phyloP scores from a whole-genome alignment of 306 rosid genomes.

The Cucumis melo region DNA sequence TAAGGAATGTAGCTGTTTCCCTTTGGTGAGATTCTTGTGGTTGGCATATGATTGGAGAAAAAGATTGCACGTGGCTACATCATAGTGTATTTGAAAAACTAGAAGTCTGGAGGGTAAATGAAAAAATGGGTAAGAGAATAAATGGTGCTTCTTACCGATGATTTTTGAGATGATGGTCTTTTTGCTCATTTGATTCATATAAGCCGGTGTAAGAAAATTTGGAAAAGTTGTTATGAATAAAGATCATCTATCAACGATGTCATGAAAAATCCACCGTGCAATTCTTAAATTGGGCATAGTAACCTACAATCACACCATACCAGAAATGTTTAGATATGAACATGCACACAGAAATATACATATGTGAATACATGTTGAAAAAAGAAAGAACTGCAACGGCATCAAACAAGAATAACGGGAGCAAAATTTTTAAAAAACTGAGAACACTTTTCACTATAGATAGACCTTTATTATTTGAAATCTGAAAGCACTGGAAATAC shows the following conservation, averaged over 20 bases:
- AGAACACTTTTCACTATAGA: not conserved
- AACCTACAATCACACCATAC: not conserved
- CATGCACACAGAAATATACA: not conserved
- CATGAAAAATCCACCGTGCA: not conserved
- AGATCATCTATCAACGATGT: not conserved
- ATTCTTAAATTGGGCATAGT: not conserved
- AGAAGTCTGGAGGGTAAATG: slow-evolving; percentile 11
- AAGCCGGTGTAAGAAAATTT: not conserved
- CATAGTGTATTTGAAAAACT: slow-evolving; percentile 1
- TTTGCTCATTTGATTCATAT: slow-evolving; percentile 16
- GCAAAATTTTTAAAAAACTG: not conserved
- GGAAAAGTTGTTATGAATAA: not conserved
- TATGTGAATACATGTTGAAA: not conserved
- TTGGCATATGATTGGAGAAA: slow-evolving; percentile 52
- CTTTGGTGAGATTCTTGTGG: slow-evolving; percentile 28
- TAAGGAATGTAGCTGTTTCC: slow-evolving; percentile 42
- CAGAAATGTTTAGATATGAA: not conserved
- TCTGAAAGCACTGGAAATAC: not conserved
- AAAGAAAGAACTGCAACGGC: slow-evolving; percentile 3
- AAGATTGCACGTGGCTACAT: slow-evolving; percentile 34
- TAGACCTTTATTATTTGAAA: not conserved
- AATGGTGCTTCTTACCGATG: slow-evolving; percentile 7
- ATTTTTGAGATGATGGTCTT: slow-evolving; percentile 1
- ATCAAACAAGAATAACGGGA: not conserved
- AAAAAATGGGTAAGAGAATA: slow-evolving; percentile 3